Conservation (phyloP, 352 stramenopile species). For the Pythium chondricola region DNA sequence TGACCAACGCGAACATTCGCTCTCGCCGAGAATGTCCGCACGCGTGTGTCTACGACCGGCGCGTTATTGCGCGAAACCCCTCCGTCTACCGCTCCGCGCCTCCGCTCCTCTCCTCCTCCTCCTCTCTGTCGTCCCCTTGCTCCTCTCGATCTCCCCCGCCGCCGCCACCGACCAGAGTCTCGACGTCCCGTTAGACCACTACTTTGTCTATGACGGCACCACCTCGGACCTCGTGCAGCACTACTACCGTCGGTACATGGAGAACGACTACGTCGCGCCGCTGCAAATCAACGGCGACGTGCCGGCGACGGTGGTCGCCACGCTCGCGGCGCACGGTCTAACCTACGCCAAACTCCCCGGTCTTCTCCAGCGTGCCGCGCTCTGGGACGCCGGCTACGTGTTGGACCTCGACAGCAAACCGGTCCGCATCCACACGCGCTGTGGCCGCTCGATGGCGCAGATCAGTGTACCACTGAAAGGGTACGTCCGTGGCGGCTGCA, state of each 20-base stretch:
- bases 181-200: conserved; percentile 13
- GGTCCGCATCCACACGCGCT: conserved; percentile 16
- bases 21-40: no score
- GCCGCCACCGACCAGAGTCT: not conserved
- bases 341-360: conserved; percentile 15
- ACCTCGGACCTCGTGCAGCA: conserved; percentile 25
- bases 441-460: conserved; percentile 14
- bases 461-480: conserved; percentile 17
- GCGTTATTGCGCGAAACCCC: no score
- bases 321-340: conserved; percentile 4
- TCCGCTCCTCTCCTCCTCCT: no score
- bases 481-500: conserved; percentile 16
- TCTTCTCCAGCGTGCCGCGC: conserved; percentile 15
- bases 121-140: no score
- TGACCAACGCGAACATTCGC: no score
- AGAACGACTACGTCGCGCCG: conserved; percentile 12
- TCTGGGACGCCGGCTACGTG: conserved; percentile 21
- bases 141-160: no score
- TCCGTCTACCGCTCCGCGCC: no score
- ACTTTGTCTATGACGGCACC: conserved; percentile 21
- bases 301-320: conserved; percentile 4
- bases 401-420: conserved; percentile 8
- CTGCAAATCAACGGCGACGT: conserved; percentile 8
- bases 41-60: no score
- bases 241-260: conserved; percentile 16